Conservation (phyloP, 139 green algal genomes). For the Volvox africanus region DNA sequence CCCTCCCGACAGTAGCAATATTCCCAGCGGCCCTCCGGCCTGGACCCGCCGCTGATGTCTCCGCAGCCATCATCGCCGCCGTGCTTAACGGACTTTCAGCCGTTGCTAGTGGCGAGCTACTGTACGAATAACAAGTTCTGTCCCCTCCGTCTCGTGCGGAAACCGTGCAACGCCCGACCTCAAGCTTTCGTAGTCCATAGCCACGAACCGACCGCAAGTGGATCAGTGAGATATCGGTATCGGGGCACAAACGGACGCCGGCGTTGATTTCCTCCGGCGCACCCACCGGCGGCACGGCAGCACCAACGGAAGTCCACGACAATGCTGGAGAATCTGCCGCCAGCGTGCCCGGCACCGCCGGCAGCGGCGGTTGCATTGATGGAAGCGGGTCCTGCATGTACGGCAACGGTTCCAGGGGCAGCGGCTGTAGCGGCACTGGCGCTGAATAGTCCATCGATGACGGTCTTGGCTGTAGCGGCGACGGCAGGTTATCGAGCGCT, state of each 20-base stretch:
- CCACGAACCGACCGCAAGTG: background rate
- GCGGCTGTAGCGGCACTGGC: background rate
- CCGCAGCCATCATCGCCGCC: background rate
- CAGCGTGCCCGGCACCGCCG: background rate
- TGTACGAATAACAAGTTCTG: background rate
- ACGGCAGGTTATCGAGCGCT: background rate
- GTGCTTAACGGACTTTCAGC: background rate
- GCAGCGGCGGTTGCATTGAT: background rate
- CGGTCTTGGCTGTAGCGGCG: background rate
- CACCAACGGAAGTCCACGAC: background rate
- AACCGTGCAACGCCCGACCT: background rate
- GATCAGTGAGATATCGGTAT: background rate
- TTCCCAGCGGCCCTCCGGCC: background rate
- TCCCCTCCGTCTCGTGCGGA: background rate
- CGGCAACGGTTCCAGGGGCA: slow-evolving; percentile 9
- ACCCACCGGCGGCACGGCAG: background rate
- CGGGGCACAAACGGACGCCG: background rate
- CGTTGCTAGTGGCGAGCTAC: background rate
- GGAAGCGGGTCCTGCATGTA: slow-evolving; percentile 12
- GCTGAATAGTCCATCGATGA: background rate
- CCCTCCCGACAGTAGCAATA: background rate
- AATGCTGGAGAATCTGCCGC: background rate
- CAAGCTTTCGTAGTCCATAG: background rate
- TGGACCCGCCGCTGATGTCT: background rate
- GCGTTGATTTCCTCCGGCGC: background rate